Evolutionary conservation across 129 eudicot species (phyloP), one percentile per base, ranked within the genome.

Genomic region (Flaveria ramosissima): DNA sequence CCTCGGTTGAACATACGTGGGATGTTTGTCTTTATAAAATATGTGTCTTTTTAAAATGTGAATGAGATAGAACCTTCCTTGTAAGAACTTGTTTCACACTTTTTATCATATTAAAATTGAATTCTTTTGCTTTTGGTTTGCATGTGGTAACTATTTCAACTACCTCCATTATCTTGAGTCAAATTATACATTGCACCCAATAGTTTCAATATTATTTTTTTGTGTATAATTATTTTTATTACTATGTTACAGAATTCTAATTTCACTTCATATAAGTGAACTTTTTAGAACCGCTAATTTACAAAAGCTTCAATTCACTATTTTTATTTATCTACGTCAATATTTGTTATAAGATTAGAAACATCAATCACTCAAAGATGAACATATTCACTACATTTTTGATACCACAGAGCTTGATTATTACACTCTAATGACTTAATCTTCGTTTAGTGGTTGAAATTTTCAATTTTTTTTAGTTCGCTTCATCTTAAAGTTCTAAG

Each of bases 61-160:
- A 53, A n/a, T 42, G 62, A 45, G 79, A 80, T 80, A 65, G 14
- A 80, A 80, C 79, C 84, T 66, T 53, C 84, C 75, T 73, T 56
- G 46, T 70, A 57, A 45, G 79, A 57, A 45, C 52, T 27, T 70
- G 75, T 42, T 53, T 30, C 46, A 8, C 16, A 36, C 47, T n/a
- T 69, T 46, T 20, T 7, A 10, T 68, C 60, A 11, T 77, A 45
- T 69, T 69, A 16, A 69, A 52, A 50, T 63, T 63, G 78, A 27
- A 73, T 20, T 56, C 63, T 65, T 74, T 80, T 60, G 70, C 61
- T 62, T 80, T 80, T 52, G 24, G n/a, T 72, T 72, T 80, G 46
- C 19, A 26, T 11, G 69, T 72, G 78, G 77, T 72, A 68, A 52
- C 67, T 79, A 64, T 72, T 71, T 73, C 83, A 79, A 79, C 78